phyloP scores from a whole-genome alignment of 768 basidiomycete species.

The Trametes coccinea region DNA sequence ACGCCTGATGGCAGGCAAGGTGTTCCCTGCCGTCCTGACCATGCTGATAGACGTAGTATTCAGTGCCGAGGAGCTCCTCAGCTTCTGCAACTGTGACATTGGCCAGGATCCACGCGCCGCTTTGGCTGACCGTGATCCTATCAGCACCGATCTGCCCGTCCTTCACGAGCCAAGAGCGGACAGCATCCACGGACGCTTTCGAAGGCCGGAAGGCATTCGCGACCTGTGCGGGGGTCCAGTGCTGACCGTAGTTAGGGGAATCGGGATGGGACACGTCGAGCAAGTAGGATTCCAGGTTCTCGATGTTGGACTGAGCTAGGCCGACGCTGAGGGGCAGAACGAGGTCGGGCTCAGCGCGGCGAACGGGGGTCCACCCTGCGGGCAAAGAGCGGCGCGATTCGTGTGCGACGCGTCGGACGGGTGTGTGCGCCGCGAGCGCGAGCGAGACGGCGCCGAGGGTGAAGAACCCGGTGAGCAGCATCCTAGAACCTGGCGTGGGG shows the following conservation, averaged over 20 bases:
- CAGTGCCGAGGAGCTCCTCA: slow-evolving; percentile 44
- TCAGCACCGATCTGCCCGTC: slow-evolving; percentile 8
- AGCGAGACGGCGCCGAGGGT: slow-evolving; percentile 9
- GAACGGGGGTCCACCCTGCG: slow-evolving; percentile 41
- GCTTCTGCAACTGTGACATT: slow-evolving; percentile 44
- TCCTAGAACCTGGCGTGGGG: not conserved
- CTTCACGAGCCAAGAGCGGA: slow-evolving; percentile 43
- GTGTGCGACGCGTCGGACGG: slow-evolving; percentile 33
- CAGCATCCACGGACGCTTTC: slow-evolving; percentile 40
- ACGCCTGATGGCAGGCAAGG: slow-evolving; percentile 59
- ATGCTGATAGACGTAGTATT: slow-evolving; percentile 63
- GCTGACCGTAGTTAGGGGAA: slow-evolving; percentile 50
- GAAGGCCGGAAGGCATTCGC: slow-evolving; percentile 47
- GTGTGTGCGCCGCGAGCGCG: slow-evolving; percentile 7
- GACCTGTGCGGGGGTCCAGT: slow-evolving; percentile 47
- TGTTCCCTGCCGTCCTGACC: slow-evolving; percentile 48
- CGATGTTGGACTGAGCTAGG: slow-evolving; percentile 46
- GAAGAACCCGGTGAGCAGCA: slow-evolving; percentile 13
- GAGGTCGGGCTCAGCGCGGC: slow-evolving; percentile 36
- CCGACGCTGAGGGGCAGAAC: slow-evolving; percentile 50
- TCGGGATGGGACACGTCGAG: slow-evolving; percentile 51
- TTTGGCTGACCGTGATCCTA: slow-evolving; percentile 34
- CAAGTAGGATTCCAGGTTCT: slow-evolving; percentile 45
- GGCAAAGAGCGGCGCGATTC: slow-evolving; percentile 32
- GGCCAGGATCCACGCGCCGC: slow-evolving; percentile 46